Evolutionary conservation across 371 early-diverging fungal genomes (phyloP).

Genomic region (Mortierella sp.): DNA sequence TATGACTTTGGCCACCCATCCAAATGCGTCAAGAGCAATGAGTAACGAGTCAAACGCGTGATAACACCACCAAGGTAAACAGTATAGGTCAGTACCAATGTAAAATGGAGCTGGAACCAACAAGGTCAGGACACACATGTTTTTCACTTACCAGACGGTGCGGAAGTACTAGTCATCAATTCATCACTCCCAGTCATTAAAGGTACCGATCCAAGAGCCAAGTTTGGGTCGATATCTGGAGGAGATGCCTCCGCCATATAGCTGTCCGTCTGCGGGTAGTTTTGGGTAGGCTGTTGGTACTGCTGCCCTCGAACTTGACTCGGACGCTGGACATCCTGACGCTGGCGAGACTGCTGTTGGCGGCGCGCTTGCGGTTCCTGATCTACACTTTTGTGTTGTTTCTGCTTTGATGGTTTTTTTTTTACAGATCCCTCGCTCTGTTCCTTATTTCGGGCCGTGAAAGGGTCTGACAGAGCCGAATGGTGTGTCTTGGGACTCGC

Average conservation of each 20-base stretch:
- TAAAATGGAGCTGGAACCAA: too few relatives aligned
- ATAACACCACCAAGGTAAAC: too few relatives aligned
- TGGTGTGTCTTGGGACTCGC: slow-evolving; percentile 9
- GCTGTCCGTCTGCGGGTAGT: slow-evolving; percentile 10
- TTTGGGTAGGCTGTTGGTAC: slow-evolving; percentile 33
- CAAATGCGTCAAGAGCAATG: too few relatives aligned
- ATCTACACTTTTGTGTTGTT: slow-evolving; percentile 11
- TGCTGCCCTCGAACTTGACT: slow-evolving; percentile 23
- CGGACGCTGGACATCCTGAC: slow-evolving; percentile 16
- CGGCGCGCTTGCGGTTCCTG: slow-evolving; percentile 13
- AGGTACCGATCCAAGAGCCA: slow-evolving; percentile 8
- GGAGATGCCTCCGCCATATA: slow-evolving; percentile 24
- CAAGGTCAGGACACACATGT: background rate
- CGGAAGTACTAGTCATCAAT: slow-evolving; percentile 26
- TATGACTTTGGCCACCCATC: slow-evolving; percentile 2
- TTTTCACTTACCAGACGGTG: slow-evolving; percentile 31
- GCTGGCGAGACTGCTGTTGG: slow-evolving; percentile 9
- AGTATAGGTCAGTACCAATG: too few relatives aligned
- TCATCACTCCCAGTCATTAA: slow-evolving; percentile 20
- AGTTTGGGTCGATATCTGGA: slow-evolving; percentile 6
- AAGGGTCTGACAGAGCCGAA: slow-evolving; percentile 4
- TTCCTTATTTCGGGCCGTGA: slow-evolving; percentile 8
- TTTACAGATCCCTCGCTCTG: slow-evolving; percentile 13
- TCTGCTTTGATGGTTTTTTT: slow-evolving; percentile 16
- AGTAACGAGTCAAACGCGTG: too few relatives aligned